Percentiles rank a stretch among this genome's conserved stretches.
phyloP scores from a whole-genome alignment of 495 filamentous ascomycete genomes.

The Podospora australis region DNA sequence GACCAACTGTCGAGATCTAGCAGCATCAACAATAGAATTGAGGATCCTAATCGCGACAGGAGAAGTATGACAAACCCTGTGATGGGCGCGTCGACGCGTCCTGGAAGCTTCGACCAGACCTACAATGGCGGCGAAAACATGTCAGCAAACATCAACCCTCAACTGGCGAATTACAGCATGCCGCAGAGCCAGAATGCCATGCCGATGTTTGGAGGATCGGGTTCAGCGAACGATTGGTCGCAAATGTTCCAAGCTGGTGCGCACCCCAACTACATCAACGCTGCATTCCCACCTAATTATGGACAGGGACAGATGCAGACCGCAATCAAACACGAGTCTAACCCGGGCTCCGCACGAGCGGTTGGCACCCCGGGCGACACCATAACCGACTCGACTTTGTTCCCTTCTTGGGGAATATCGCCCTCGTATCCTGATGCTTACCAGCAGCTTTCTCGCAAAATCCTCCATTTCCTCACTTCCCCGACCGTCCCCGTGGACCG shows the following conservation, averaged over 20 bases:
- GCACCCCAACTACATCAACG: conserved; percentile 47
- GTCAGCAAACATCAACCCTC: conserved; percentile 50
- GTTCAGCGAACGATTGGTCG: conserved; percentile 57
- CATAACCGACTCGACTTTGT: conserved; percentile 33
- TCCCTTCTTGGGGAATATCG: conserved; percentile 36
- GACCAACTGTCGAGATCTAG: conserved; percentile 53
- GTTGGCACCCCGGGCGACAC: conserved; percentile 36
- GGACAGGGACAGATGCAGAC: conserved; percentile 42
- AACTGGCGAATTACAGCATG: conserved; percentile 51
- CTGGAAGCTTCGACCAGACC: conserved; percentile 37
- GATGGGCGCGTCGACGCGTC: conserved; percentile 31
- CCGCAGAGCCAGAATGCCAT: conserved; percentile 46
- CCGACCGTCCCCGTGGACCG: conserved; percentile 30
- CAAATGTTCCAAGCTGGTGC: conserved; percentile 66
- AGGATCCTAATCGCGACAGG: conserved; percentile 44
- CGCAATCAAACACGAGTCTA: conserved; percentile 47
- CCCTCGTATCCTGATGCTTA: conserved; percentile 40
- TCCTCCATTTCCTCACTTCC: conserved; percentile 47
- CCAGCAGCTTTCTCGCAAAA: conserved; percentile 44
- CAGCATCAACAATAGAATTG: conserved; percentile 50
- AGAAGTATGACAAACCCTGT: conserved; percentile 46
- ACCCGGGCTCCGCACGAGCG: conserved; percentile 29
- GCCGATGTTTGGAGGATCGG: conserved; percentile 44
- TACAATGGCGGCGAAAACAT: conserved; percentile 49
- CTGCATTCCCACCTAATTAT: conserved; percentile 52